Percentiles rank a stretch among this genome's conserved stretches.
phyloP scores from a whole-genome alignment of 1,284 basidiomycete genomes.

The Moesziomyces sp. region DNA sequence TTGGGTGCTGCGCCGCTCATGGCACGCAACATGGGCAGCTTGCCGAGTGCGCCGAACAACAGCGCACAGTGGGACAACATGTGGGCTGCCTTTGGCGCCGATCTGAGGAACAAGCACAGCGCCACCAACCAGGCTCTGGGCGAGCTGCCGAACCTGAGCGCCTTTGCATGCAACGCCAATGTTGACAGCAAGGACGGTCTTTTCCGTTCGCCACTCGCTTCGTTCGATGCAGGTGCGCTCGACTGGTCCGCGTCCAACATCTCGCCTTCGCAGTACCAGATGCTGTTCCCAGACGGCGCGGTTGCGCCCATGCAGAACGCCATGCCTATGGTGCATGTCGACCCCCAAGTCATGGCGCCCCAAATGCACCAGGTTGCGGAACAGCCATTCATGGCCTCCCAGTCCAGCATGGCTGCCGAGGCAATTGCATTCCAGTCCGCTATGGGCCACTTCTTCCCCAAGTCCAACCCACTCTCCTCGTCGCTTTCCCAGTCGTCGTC shows the following conservation, averaged over 20 bases:
- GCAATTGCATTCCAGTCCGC: constrained; percentile 29
- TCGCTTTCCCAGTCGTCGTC: constrained; percentile 20
- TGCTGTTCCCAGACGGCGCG: constrained; percentile 13
- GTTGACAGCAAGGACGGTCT: constrained; percentile 17
- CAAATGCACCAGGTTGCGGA: background rate
- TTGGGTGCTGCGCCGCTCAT: constrained; percentile 4
- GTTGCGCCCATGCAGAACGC: background rate
- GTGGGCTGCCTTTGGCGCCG: constrained; percentile 24
- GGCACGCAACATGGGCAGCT: too few relatives aligned
- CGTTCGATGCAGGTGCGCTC: constrained; percentile 39
- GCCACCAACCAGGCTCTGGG: background rate
- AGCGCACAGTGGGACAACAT: constrained; percentile 24
- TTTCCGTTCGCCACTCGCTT: constrained; percentile 11
- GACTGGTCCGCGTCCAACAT: constrained; percentile 32
- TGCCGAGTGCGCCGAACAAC: background rate
- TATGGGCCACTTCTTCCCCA: constrained; percentile 50
- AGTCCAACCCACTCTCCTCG: constrained; percentile 12
- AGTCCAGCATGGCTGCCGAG: constrained; percentile 24
- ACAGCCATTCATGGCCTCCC: constrained; percentile 19
- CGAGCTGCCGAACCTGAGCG: constrained; percentile 20
- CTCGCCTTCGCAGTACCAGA: constrained; percentile 29
- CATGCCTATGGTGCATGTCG: constrained; percentile 11
- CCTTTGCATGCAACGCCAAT: constrained; percentile 21
- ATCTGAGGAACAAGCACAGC: constrained; percentile 18
- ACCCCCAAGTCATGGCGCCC: constrained; percentile 20